Percentiles rank a stretch among this genome's conserved stretches.
phyloP scores from a whole-genome alignment of 192 early-diverging fungal genomes.

The Backusella circina region DNA sequence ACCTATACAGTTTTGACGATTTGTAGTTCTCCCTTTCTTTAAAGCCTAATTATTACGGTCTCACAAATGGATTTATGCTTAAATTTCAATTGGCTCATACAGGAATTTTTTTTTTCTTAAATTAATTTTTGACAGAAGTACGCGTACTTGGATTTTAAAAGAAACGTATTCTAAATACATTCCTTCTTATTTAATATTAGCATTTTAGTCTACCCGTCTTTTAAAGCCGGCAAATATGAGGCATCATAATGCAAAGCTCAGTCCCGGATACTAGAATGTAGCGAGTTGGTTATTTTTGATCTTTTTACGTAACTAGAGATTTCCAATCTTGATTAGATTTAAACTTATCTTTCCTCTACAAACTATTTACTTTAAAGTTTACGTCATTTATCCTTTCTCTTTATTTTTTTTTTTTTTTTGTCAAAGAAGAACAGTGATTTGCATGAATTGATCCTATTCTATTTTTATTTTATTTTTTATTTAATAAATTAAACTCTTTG shows the following conservation, averaged over 20 bases:
- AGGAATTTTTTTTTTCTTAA: not conserved
- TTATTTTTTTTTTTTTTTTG: too few species aligned
- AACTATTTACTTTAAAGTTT: not conserved
- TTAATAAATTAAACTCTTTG: not conserved
- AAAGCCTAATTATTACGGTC: not conserved
- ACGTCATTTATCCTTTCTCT: too few species aligned
- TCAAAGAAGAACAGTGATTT: too few species aligned
- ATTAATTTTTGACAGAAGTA: not conserved
- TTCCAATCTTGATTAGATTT: not conserved
- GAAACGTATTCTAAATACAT: not conserved
- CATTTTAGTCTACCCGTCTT: not conserved
- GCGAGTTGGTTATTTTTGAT: not conserved
- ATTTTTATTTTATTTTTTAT: not conserved
- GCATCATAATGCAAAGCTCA: not conserved
- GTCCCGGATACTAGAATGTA: not conserved
- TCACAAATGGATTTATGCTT: constrained; percentile 1
- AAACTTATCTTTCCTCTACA: not conserved
- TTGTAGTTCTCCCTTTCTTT: not conserved
- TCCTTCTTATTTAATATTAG: not conserved
- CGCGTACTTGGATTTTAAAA: not conserved
- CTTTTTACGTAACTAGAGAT: not conserved
- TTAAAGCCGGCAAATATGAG: not conserved
- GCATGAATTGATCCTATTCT: not conserved
- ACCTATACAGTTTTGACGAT: not conserved
- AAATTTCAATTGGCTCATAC: not conserved